Base-by-base conservation (phyloP, 78 protist genomes). In the Chrysochromulina parva region DNA sequence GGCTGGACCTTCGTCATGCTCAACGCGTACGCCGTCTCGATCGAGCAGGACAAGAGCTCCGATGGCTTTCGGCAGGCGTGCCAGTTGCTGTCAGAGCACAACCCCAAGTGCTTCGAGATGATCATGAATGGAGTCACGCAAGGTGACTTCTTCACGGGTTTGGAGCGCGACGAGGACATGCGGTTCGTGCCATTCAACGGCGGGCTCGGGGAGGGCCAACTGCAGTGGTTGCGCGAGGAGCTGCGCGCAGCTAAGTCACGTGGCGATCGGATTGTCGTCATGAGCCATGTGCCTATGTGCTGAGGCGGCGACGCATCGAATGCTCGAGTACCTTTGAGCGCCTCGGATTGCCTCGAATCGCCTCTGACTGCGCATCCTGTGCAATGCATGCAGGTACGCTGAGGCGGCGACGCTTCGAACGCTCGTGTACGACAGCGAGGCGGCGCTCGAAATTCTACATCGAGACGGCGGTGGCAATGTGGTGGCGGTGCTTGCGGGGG, bases 131-230 rank as follows among this genome's bases (percentile, higher is more conserved):
- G 38, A 17, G 57, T 20, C 47, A 19, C 67, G 38, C 38, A 38
- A 38, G 38, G 38, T 38, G 38, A 38, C 73, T 19, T 9, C 62
- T 14, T 58, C 22, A 14, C 9, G 62, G 22, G 62, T 58, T 58
- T 13, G 62, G 62, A 58, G 9, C 22, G 14, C 62, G 9, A 38
- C 38, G 38, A 38, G 38, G 38, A 38, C 38, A 38, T 38, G 38
- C 38, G 78, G 48, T 90, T 0, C 19, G 88, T 90, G 48, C 93
- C 93, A 0, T 90, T 85, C 80, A 90, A 90, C 73, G 93, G 93
- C 59, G 73, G 20, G 82, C 22, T 84, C 28, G 93, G 93, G 13
- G 81, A 6, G 24, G 47, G 6, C 19, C 93, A 90, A 89, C 52
- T 53, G 14, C 10, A 22, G 16, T 90, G 93, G 93, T 54, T 86